phyloP scores from a whole-genome alignment of 805 yeast genomes.

The Spathaspora hagerdaliae region DNA sequence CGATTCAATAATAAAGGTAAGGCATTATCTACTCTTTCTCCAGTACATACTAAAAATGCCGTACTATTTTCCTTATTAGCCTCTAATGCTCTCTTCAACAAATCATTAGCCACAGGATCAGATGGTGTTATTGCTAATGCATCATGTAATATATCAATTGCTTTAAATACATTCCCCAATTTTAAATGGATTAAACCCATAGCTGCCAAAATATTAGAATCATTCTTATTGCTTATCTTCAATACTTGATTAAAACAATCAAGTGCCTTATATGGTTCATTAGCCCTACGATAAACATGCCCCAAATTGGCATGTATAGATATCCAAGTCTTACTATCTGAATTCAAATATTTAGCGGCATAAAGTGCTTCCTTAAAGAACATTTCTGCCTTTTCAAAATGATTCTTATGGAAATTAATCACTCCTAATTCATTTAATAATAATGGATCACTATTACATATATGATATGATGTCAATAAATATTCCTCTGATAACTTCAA shows the following conservation, averaged over 20 bases:
- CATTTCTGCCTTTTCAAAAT: conserved; percentile 63
- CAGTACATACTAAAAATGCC: neutral
- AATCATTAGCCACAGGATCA: conserved; percentile 81
- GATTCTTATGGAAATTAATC: conserved; percentile 72
- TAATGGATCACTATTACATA: conserved; percentile 84
- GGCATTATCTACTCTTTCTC: conserved; percentile 13
- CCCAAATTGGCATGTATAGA: conserved; percentile 86
- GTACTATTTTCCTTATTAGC: conserved; percentile 33
- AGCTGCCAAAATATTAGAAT: conserved; percentile 70
- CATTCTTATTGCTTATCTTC: conserved; percentile 63
- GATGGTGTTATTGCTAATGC: conserved; percentile 75
- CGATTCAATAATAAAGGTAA: conserved; percentile 13
- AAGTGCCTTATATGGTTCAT: conserved; percentile 61
- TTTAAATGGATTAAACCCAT: conserved; percentile 81
- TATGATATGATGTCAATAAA: conserved; percentile 64
- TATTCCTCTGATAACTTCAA: conserved; percentile 83
- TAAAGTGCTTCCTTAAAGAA: conserved; percentile 67
- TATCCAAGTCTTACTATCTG: conserved; percentile 79
- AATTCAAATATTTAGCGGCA: conserved; percentile 63
- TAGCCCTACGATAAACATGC: conserved; percentile 74
- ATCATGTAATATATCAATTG: conserved; percentile 74
- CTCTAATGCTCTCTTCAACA: conserved; percentile 75
- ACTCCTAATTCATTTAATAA: conserved; percentile 92
- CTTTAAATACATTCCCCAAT: conserved; percentile 56
- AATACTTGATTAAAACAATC: conserved; percentile 74